Evolutionary conservation across 2,329 filamentous ascomycete genomes (phyloP), one percentile per base, ranked within the genome.

Genomic region (Neonectria faginata): DNA sequence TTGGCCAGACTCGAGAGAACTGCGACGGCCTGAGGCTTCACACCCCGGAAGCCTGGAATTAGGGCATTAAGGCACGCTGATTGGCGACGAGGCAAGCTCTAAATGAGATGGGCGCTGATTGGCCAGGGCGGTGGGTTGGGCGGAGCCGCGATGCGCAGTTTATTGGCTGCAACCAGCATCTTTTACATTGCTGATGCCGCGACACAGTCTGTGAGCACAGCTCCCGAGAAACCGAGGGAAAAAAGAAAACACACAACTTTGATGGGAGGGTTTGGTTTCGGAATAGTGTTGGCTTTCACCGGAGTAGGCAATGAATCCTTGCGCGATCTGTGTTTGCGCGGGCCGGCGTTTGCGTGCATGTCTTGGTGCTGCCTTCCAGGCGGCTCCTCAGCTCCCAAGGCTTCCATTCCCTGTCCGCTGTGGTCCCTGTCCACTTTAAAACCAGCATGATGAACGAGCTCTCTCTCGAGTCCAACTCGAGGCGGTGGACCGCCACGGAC

Each of bases 11-110:
- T 18, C 6, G 31, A 39, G n/a, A 16, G 59, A 66, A 20, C 53
- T 51, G 25, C 18, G 52, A 55, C 45, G 60, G 64, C 48, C 67
- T 64, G 48, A 65, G 62, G 54, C 52, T 57, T 58, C 61, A 11
- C 20, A 41, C 22, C 44, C 27, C 6, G 59, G 27, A 18, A 31
- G 44, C 41, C 50, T 25, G 42, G 45, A 39, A 52, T 41, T 57
- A 58, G 48, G 52, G 36, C 50, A 45, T 27, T 20, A 51, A 52
- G 56, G 16, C 31, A 18, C n/a, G 36, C 14, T 71, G 68, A 73
- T 70, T 73, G 70, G 70, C 41, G 53, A 39, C 58, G 16, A 29
- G 22, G 66, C 52, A 64, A 59, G 42, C 59, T 68, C 54, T 65
- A 62, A 64, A 60, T 64, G 55, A 64, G 55, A 25, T 51, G n/a